A percentile compares a stretch with the other conserved stretches of the same genome.
These are phyloP conservation scores for Carnegiea gigantea DNA, from an alignment of 179 eudicot species.

Conservation along the genomic window DNA sequence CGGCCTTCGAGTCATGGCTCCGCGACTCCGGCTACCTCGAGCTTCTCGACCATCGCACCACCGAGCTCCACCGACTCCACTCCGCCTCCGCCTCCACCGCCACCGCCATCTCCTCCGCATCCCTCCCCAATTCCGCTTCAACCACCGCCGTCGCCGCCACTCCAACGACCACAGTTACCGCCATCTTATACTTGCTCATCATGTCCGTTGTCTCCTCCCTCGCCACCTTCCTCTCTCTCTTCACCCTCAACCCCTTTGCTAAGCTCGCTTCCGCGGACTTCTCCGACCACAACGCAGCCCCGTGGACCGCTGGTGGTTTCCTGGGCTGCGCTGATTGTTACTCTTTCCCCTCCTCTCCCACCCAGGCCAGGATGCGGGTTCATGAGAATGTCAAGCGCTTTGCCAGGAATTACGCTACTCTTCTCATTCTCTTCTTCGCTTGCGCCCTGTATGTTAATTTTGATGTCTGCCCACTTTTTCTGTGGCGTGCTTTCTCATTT, in stretches of 20 bases:
- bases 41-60: slow-evolving; percentile 80
- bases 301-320: slow-evolving; percentile 63
- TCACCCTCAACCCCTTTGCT: slow-evolving; percentile 74
- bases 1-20: slow-evolving; percentile 93
- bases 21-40: slow-evolving; percentile 91
- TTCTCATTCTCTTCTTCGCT: slow-evolving; percentile 66
- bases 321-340: slow-evolving; percentile 58
- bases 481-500: not conserved
- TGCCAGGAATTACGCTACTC: slow-evolving; percentile 66
- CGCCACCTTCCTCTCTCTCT: slow-evolving; percentile 55
- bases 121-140: slow-evolving; percentile 12
- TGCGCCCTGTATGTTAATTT: slow-evolving; percentile 64
- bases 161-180: slow-evolving; percentile 31
- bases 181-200: slow-evolving; percentile 27
- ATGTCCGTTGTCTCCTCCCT: slow-evolving; percentile 44
- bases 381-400: slow-evolving; percentile 88
- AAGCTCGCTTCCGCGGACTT: slow-evolving; percentile 69
- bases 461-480: not conserved
- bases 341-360: slow-evolving; percentile 65
- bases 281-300: slow-evolving; percentile 38
- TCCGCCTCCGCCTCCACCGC: slow-evolving; percentile 32
- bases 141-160: slow-evolving; percentile 30
- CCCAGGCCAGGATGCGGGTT: slow-evolving; percentile 71
- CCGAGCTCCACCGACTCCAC: slow-evolving; percentile 57
- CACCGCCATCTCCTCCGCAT: slow-evolving; percentile 32